Evolutionary conservation across 208 protist genomes (phyloP).

Genomic region (Leishmania tropica): DNA sequence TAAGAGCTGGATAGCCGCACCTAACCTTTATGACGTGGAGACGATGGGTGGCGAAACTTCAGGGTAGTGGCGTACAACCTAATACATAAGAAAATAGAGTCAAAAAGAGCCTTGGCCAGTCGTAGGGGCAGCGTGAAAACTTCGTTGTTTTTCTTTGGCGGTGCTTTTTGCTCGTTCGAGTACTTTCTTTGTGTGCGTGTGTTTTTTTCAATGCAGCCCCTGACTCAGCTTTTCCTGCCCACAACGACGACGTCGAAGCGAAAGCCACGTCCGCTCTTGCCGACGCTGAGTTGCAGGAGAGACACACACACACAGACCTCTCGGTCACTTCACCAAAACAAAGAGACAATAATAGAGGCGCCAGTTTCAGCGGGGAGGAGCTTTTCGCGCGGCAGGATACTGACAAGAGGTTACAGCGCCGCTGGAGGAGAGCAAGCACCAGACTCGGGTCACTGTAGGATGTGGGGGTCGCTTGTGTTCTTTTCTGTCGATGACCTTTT

Average conservation of each 20-base stretch:
- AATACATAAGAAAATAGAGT: slow-evolving; percentile 10
- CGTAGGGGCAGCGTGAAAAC: neutral
- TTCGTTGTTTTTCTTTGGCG: neutral
- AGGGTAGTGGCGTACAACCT: neutral
- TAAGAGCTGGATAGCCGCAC: too few relatives aligned
- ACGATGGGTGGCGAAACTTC: neutral
- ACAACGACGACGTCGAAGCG: neutral
- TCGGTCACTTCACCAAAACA: neutral
- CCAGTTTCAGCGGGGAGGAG: neutral
- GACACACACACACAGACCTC: neutral
- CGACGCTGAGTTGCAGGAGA: neutral
- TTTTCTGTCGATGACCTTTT: neutral
- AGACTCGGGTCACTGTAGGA: neutral
- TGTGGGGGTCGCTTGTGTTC: neutral
- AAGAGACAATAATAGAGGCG: neutral
- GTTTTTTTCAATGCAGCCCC: neutral
- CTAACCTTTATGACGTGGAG: neutral
- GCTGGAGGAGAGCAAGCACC: neutral
- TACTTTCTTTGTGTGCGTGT: neutral
- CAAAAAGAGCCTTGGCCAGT: neutral
- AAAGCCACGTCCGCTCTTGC: neutral
- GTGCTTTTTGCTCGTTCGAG: neutral
- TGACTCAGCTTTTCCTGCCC: neutral
- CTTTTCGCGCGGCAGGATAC: neutral
- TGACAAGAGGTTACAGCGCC: neutral